Conservation (phyloP, 257 asterid species). For the Ballota nigra region DNA sequence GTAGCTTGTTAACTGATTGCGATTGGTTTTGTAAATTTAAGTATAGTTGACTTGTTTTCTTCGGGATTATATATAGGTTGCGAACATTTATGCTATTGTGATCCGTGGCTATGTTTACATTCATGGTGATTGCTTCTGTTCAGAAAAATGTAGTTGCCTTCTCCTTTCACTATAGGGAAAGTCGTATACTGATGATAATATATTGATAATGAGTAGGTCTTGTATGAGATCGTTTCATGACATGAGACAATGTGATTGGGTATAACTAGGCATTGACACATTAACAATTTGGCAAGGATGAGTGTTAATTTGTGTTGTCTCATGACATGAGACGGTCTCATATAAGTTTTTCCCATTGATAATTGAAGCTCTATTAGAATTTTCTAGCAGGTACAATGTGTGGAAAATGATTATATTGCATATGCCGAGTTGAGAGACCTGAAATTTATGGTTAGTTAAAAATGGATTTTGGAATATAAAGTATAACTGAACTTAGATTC, state of each 20-base stretch:
- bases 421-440: background rate
- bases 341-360: no score
- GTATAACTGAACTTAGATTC: background rate
- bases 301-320: no score
- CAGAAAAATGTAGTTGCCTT: background rate
- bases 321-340: no score
- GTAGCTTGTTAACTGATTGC: background rate
- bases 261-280: no score
- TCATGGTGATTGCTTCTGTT: background rate
- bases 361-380: background rate
- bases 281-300: no score
- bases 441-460: background rate
- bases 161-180: background rate
- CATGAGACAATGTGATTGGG: no score
- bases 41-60: slow-evolving; percentile 4
- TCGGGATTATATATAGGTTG: background rate
- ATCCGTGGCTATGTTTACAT: background rate
- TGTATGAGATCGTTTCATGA: no score
- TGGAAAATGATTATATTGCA: background rate
- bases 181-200: background rate
- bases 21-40: background rate
- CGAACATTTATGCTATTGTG: background rate
- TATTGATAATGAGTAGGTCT: no score
- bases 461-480: background rate
- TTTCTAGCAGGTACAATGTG: background rate